Evolutionary conservation across 2,329 filamentous ascomycete genomes (phyloP), one percentile per base, ranked within the genome.

Genomic region (Fusarium setosum): DNA sequence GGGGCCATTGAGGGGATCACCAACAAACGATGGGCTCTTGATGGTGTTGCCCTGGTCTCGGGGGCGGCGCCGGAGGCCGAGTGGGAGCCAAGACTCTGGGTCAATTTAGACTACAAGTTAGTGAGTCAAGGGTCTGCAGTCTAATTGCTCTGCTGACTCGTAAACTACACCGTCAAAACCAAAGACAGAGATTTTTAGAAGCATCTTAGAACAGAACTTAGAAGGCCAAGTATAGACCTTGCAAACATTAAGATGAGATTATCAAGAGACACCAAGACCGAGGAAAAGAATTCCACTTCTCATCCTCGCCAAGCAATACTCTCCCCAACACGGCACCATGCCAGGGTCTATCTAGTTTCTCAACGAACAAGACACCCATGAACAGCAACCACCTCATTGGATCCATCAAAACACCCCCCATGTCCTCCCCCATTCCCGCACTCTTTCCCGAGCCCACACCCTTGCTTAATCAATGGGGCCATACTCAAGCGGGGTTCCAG

Each of bases 51-150:
- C 61, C 52, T 18, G 29, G 63, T 55, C 50, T 67, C 63, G 63
- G 63, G 5, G 50, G 48, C 63, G 63, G 63, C 23, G 35, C 63
- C 63, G 59, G 23, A 37, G 41, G 17, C 63, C 63, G 63, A 66
- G 41, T 40, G 31, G n/a, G 23, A 48, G 61, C 61, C 61, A 65
- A 65, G 63, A 53, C 32, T 40, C 54, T 37, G 37, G 20, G 24
- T 15, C 26, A 15, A 6, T 17, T 20, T n/a, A n/a, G n/a, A n/a
- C n/a, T n/a, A n/a, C n/a, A n/a, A n/a, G n/a, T n/a, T 5, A 4
- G 21, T 17, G 42, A 47, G 42, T 47, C 42, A 47, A 29, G 42
- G 26, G 20, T 47, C 13, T 20, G n/a, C 15, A 29, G 29, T 17
- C 24, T 32, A 32, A 32, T 18, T n/a, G 29, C 21, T 47, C 31